Base-by-base conservation (phyloP, 1,284 basidiomycete genomes). In the Naganishia sp. region DNA sequence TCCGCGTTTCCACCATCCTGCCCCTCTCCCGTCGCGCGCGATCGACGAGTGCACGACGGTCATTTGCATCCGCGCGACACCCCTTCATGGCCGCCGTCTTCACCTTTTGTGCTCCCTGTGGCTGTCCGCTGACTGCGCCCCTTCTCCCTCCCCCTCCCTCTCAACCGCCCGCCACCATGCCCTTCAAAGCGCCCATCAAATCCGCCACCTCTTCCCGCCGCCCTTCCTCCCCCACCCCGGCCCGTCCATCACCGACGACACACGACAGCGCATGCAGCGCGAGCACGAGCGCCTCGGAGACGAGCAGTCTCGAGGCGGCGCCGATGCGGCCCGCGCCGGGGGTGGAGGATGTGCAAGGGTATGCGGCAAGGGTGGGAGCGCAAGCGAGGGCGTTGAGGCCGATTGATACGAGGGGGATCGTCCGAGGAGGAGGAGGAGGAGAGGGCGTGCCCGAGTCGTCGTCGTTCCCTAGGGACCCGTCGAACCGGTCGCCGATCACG, bases 301-400 rank as follows among this genome's bases (percentile, higher is more conserved):
- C 76, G 6, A 76, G 75, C 0, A 77, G 75, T 0, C 70, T 80
- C 21, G 76, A 77, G 18, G 78, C 79, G 3, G 79, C 74, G 7
- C 77, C 78, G 7, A 80, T 80, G 52, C 69, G 76, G 1, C 78
- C 78, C 4, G 0, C 77, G 48, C 33, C 36, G 76, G 2, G 76
- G 75, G 9, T 73, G 73, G 36, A 45, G 73, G 36, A 45, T 36
- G 31, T 44, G n/a, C 21, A 50, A 23, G 48, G 48, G 39, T 39
- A 50, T 45, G 48, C 31, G 21, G 48, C 2, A 1, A 21, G 48
- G 15, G 21, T 46, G 6, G 31, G 50, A 4, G 10, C 10, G 6
- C 13, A 31, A 25, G n/a, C 1, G 50, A 53, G 25, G 50, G 28
- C 13, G 50, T 36, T 28, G 7, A 11, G 23, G 49, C 49, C n/a